Conservation (phyloP, 768 basidiomycete genomes). For the Calocera cornea region DNA sequence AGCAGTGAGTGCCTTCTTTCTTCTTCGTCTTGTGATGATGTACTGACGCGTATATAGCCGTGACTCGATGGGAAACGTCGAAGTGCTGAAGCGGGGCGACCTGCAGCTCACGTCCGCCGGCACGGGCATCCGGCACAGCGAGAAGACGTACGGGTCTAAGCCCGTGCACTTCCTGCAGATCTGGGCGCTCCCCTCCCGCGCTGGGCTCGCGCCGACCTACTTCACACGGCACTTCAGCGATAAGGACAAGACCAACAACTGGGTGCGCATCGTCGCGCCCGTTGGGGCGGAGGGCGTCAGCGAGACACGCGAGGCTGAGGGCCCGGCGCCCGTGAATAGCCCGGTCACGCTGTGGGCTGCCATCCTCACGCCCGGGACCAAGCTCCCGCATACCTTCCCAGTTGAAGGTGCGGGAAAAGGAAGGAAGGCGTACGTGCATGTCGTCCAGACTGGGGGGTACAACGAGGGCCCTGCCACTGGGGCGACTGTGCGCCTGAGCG, state of each 20-base stretch:
- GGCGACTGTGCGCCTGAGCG: conserved; percentile 40
- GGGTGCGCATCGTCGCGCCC: conserved; percentile 67
- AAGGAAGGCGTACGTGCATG: conserved; percentile 69
- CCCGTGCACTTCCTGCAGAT: conserved; percentile 53
- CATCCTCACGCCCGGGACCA: conserved; percentile 43
- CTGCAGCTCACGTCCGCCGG: conserved; percentile 87
- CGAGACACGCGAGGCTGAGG: conserved; percentile 47
- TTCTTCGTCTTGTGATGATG: not conserved
- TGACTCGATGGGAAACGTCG: conserved; percentile 85
- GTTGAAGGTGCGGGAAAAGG: conserved; percentile 11
- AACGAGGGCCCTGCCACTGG: conserved; percentile 45
- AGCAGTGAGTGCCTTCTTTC: conserved; percentile 48
- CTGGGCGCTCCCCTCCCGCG: conserved; percentile 42
- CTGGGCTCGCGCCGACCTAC: conserved; percentile 56
- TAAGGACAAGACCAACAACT: conserved; percentile 60
- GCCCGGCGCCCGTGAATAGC: conserved; percentile 67
- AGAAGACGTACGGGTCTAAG: conserved; percentile 39
- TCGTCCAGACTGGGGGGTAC: conserved; percentile 75
- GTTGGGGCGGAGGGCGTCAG: conserved; percentile 43
- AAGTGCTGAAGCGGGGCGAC: conserved; percentile 78
- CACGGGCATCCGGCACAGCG: conserved; percentile 78
- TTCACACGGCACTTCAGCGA: conserved; percentile 80
- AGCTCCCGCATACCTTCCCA: conserved; percentile 38
- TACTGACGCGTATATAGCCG: conserved; percentile 33
- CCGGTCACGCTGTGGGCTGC: conserved; percentile 60